A percentile compares a stretch with the other conserved stretches of the same genome.
Conservation (phyloP, 2,329 filamentous ascomycete genomes). For the Ophiognomonia clavigignenti-juglandacearum region DNA sequence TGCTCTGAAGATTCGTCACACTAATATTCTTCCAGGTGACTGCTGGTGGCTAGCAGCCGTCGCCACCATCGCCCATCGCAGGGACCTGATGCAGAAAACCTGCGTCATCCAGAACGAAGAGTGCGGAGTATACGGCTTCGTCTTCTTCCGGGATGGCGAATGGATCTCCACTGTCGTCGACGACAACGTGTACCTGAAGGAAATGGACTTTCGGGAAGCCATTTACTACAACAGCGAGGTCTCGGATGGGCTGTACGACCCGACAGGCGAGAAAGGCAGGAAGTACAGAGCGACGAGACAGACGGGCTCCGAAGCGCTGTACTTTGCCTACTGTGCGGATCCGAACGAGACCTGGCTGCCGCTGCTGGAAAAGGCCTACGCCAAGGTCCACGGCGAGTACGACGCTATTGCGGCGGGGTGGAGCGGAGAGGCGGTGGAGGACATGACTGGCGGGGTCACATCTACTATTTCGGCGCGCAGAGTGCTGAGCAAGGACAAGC, state of each 20-base stretch:
- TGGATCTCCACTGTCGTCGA: slow-evolving; percentile 70
- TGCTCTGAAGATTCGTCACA: too few relatives aligned
- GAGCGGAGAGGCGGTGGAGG: slow-evolving; percentile 46
- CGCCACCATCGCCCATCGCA: slow-evolving; percentile 62
- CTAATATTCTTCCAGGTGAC: slow-evolving; percentile 31
- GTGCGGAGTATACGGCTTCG: slow-evolving; percentile 69
- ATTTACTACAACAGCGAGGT: too few relatives aligned
- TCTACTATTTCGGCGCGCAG: slow-evolving; percentile 51
- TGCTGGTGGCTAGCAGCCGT: slow-evolving; percentile 71
- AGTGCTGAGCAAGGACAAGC: slow-evolving; percentile 61
- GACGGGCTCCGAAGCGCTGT: slow-evolving; percentile 63
- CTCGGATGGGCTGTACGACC: slow-evolving; percentile 17
- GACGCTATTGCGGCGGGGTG: slow-evolving; percentile 63
- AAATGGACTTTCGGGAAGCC: slow-evolving; percentile 44
- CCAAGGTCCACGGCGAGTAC: slow-evolving; percentile 73
- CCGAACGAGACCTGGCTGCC: slow-evolving; percentile 72
- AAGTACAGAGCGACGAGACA: slow-evolving; percentile 59
- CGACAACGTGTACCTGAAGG: slow-evolving; percentile 62
- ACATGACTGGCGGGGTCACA: slow-evolving; percentile 52
- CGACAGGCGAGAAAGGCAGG: slow-evolving; percentile 47
- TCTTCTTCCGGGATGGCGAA: slow-evolving; percentile 66
- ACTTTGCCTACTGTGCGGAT: slow-evolving; percentile 65
- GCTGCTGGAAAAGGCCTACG: slow-evolving; percentile 28
- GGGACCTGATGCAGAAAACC: slow-evolving; percentile 59
- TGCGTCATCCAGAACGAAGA: slow-evolving; percentile 64